Evolutionary conservation across 2,329 filamentous ascomycete genomes (phyloP).

Genomic region (Pyricularia grisea): DNA sequence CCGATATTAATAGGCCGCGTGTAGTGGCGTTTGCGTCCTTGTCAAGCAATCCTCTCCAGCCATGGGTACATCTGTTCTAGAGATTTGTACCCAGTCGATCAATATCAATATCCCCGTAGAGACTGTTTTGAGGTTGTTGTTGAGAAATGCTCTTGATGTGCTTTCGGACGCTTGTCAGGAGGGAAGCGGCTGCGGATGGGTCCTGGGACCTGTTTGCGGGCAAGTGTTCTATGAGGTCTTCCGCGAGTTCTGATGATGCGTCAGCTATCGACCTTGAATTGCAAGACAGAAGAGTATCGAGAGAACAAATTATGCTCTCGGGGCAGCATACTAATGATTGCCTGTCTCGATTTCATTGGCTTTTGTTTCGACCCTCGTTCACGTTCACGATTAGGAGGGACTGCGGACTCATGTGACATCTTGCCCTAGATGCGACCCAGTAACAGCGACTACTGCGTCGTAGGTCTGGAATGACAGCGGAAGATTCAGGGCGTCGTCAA

Average conservation of each 20-base stretch:
- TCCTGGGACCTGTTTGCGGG: constrained; percentile 6
- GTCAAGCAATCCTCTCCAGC: constrained; percentile 25
- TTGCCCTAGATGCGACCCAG: not conserved
- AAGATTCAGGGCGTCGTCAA: not conserved
- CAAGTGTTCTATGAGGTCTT: not conserved
- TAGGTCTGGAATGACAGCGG: not conserved
- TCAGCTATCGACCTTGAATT: not conserved
- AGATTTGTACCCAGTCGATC: constrained; percentile 47
- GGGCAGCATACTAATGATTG: not conserved
- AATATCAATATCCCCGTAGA: constrained; percentile 32
- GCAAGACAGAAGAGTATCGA: not conserved
- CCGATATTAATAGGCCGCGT: constrained; percentile 25
- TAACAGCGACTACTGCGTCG: not conserved
- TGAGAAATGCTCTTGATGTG: constrained; percentile 23
- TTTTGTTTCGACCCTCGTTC: not conserved
- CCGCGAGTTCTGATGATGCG: not conserved
- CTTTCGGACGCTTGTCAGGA: constrained; percentile 30
- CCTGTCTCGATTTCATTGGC: not conserved
- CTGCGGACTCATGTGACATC: not conserved
- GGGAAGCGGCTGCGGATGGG: constrained; percentile 17
- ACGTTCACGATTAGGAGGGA: not conserved
- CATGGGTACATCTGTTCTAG: constrained; percentile 57
- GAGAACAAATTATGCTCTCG: not conserved
- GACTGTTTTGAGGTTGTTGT: constrained; percentile 13
- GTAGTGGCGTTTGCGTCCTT: constrained; percentile 12